Base-by-base conservation (phyloP, 108 stramenopile species). In the Fragilaria crotonensis region DNA sequence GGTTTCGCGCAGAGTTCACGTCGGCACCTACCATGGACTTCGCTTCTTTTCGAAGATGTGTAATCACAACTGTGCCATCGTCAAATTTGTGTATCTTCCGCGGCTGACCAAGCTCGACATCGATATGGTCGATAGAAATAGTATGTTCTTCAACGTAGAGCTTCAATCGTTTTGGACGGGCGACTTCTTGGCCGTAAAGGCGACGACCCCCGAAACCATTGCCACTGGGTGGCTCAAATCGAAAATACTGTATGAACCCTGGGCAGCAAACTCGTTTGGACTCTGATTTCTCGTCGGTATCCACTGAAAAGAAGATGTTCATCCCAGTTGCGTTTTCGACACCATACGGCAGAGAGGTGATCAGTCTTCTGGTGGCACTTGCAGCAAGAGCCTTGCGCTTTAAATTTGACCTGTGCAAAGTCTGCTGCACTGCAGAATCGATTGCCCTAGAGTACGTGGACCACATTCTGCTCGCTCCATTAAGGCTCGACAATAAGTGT, bases 161-260 rank as follows among this genome's bases (percentile, higher is more conserved):
- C 5, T 50, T 63, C 5, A 93, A 47, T 18, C 60, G 53, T 60
- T 89, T 93, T 26, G 67, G 57, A 33, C 70, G 60, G 30, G 47
- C 60, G 18, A 86, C 64, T 66, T 93, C 92, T 66, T 89, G 86
- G 17, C 92, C 92, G 63, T 93, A 93, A 33, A 66, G 57, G 36
- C 88, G 67, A 33, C 55, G 72, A 14, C 88, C 92, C 19, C 88
- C 92, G 26, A 60, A 73, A 4, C 91, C 91, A 5, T 51, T 49
- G 19, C 70, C 79, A 45, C 70, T 61, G 59, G 78, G 80, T 31
- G 82, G 81, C 20, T 82, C 73, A 48, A 93, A 93, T 18, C 79
- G 78, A 54, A 93, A 93, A 57, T 85, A 87, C 48, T 80, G 73
- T 14, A 79, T 76, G 3, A 67, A 66, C 33, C 78, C 81, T 25